Conservation (phyloP, 208 protist species). For the Leishmania tropica region DNA sequence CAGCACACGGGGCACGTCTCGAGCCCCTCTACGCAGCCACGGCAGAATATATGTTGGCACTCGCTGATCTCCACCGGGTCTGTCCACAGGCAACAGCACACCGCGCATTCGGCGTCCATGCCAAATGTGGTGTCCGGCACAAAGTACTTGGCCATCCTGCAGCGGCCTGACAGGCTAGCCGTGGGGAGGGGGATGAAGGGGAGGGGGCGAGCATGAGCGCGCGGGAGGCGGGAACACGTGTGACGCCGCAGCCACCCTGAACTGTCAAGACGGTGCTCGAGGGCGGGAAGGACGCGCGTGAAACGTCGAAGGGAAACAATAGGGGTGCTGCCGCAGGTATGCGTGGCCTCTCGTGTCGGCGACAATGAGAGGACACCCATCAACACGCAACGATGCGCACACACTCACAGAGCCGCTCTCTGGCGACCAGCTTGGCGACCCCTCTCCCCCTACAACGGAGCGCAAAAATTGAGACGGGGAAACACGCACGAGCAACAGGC, state of each 20-base stretch:
- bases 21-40: slow-evolving; percentile 38
- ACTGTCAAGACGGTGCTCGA: background rate
- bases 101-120: slow-evolving; percentile 46
- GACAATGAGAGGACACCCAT: background rate
- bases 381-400: background rate
- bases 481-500: background rate
- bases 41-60: slow-evolving; percentile 70
- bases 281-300: background rate
- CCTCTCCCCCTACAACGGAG: background rate
- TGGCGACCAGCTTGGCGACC: background rate
- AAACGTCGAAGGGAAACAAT: background rate
- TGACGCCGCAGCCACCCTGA: background rate
- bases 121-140: slow-evolving; percentile 41
- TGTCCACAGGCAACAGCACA: slow-evolving; percentile 50
- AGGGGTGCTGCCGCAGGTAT: background rate
- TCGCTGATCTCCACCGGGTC: slow-evolving; percentile 48
- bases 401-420: background rate
- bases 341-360: background rate
- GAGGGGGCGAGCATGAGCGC: background rate
- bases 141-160: slow-evolving; percentile 52
- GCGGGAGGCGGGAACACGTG: background rate
- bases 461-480: background rate
- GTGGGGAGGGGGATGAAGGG: background rate
- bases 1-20: slow-evolving; percentile 56
- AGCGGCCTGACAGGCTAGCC: background rate